Base-by-base conservation (phyloP, 1,284 basidiomycete species). In the Moniliella sp. region DNA sequence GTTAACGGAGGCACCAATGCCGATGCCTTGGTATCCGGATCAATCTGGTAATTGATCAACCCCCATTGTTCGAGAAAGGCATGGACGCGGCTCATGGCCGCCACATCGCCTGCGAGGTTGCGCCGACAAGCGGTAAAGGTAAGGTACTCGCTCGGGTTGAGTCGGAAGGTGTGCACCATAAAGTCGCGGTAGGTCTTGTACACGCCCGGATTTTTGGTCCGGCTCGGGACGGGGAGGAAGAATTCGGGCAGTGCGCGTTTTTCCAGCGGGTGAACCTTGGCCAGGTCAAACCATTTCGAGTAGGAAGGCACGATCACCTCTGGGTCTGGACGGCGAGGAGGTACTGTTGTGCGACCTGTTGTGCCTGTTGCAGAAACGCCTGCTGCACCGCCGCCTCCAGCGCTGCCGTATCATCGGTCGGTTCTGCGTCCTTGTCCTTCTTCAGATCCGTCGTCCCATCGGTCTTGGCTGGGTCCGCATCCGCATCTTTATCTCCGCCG, bases 111-210 rank as follows among this genome's bases (percentile, higher is more conserved):
- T 3, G 88, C 88, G 40, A 99, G 63, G 63, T 97, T 97, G 43
- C 91, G 67, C 50, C 88, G 65, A 58, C 88, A 99, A 1, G 88
- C 88, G 2, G 88, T 99, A 39, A 97, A 82, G 5, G 91, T 99
- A 36, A 99, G 70, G 57, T 99, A 99, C 62, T 99, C 88, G 26
- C 73, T 73, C 1, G 88, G 91, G 43, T 91, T 73, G 30, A 99
- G 69, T 27, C 88, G 71, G 64, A 94, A 97, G 2, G 88, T 88
- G 66, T 99, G 93, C 63, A 99, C 74, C 83, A 99, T 99, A 53
- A 99, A 99, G 68, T 99, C 88, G 42, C 88, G 75, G 61, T 99
- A 99, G 62, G 94, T 88, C 63, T 94, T 97, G 70, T 97, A 99
- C 46, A 94, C 82, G 17, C 78, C 72, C 0, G 88, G 88, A 0